Base-by-base conservation (phyloP, 1,139 yeast genomes). In the Geotrichum candidum region DNA sequence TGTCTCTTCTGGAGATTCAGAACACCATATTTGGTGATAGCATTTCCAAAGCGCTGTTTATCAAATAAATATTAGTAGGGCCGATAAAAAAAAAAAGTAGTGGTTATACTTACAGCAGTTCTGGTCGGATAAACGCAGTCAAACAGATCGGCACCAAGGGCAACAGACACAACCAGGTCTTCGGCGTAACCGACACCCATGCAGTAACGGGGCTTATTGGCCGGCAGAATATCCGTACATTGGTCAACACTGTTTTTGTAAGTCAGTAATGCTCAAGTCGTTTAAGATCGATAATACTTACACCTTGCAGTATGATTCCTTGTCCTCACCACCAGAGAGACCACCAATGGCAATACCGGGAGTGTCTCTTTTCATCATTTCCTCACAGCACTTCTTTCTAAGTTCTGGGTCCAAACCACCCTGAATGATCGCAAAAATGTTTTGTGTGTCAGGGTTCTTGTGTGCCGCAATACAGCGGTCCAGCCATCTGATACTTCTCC, bases 171-270 rank as follows among this genome's bases (percentile, higher is more conserved):
- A 6, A 78, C 77, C 64, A 78, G 67, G 62, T 78, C 81, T 65
- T 78, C 81, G 2, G 81, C 81, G 61, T 78, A 78, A 5, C 81
- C 81, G 11, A 78, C 80, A 13, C 81, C 81, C 81, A 78, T 78
- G 66, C 80, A 77, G 65, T 78, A 78, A 35, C 80, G 70, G 1
- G 81, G 81, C 67, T 78, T 78, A 64, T 71, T 65, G 53, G 72
- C 71, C 10, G 81, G 81, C 11, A 78, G 69, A 15, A 76, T 65
- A 53, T 75, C 78, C 0, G 81, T 78, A 63, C 81, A 78, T 3
- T 71, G 67, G 15, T 69, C 64, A 3, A 78, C 80, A 9, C 64
- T 68, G 41, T 6, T 52, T 53, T 46, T 18, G 45, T n/a, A 9
- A 48, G 51, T 61, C 58, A 51, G 55, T 52, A 31, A 15, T 33